Evolutionary conservation across 2,329 filamentous ascomycete species (phyloP).

Genomic region (Tolypocladium tropicale): DNA sequence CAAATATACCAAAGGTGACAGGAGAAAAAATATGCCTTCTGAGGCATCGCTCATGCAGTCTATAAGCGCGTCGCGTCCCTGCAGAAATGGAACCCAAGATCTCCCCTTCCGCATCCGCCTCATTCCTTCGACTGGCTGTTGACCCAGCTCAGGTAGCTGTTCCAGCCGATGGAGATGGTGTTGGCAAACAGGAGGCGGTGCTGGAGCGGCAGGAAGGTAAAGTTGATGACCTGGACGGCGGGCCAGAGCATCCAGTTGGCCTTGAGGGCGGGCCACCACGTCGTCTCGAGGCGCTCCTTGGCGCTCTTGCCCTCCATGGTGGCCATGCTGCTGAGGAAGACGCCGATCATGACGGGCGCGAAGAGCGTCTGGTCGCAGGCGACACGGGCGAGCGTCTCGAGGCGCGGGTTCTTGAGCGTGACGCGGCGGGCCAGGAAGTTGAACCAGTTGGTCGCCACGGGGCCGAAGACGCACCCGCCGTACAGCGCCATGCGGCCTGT

Average conservation of each 20-base stretch:
- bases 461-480: slow-evolving; percentile 76
- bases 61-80: not conserved
- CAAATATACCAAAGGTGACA: not conserved
- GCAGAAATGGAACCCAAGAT: not conserved
- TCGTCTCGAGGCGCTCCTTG: slow-evolving; percentile 58
- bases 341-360: slow-evolving; percentile 70
- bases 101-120: not conserved
- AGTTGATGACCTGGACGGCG: slow-evolving; percentile 74
- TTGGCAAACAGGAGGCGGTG: slow-evolving; percentile 83
- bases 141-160: slow-evolving; percentile 52
- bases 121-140: slow-evolving; percentile 35
- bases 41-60: not conserved
- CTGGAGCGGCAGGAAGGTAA: slow-evolving; percentile 74
- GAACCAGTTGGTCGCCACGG: slow-evolving; percentile 82
- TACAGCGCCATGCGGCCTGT: slow-evolving; percentile 74
- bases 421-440: slow-evolving; percentile 64
- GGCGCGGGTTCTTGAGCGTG: slow-evolving; percentile 49
- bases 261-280: slow-evolving; percentile 60
- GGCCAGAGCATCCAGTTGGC: slow-evolving; percentile 90
- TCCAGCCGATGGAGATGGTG: slow-evolving; percentile 59
- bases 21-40: not conserved
- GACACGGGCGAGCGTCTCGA: slow-evolving; percentile 69
- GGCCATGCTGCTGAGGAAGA: slow-evolving; percentile 80
- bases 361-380: slow-evolving; percentile 73
- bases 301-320: slow-evolving; percentile 57